Conservation (phyloP, 306 rosid species). For the Psophocarpus tetragonolobus region DNA sequence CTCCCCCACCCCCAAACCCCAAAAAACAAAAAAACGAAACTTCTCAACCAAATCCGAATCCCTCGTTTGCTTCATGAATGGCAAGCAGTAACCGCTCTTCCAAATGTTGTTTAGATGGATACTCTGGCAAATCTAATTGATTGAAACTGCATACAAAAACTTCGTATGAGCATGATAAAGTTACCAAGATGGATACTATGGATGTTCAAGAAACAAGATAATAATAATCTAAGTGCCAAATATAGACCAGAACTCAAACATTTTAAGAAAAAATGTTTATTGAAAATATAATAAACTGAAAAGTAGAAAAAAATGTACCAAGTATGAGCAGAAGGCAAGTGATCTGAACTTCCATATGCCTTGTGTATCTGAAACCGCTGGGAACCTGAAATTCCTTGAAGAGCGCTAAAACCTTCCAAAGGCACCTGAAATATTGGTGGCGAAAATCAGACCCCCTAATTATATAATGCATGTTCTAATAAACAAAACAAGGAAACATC, state of each 20-base stretch:
- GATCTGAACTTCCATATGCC: slow-evolving; percentile 94
- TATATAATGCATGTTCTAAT: slow-evolving; percentile 14
- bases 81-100: slow-evolving; percentile 93
- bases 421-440: slow-evolving; percentile 73
- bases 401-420: slow-evolving; percentile 96
- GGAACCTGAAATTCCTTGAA: slow-evolving; percentile 97
- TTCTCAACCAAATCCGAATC: slow-evolving; percentile 88
- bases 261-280: neutral
- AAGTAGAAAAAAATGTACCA: slow-evolving; percentile 53
- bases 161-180: too few relatives aligned
- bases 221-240: neutral
- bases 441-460: slow-evolving; percentile 28
- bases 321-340: slow-evolving; percentile 98
- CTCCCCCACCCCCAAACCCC: neutral
- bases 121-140: slow-evolving; percentile 94
- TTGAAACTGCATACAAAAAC: slow-evolving; percentile 73
- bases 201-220: neutral
- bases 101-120: slow-evolving; percentile 87
- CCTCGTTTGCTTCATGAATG: slow-evolving; percentile 92
- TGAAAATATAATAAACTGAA: neutral
- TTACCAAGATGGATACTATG: too few relatives aligned
- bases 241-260: neutral
- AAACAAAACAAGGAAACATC: slow-evolving; percentile 16
- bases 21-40: neutral
- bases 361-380: slow-evolving; percentile 98